Base-by-base conservation (phyloP, 257 asterid genomes). In the Leonotis leonurus region DNA sequence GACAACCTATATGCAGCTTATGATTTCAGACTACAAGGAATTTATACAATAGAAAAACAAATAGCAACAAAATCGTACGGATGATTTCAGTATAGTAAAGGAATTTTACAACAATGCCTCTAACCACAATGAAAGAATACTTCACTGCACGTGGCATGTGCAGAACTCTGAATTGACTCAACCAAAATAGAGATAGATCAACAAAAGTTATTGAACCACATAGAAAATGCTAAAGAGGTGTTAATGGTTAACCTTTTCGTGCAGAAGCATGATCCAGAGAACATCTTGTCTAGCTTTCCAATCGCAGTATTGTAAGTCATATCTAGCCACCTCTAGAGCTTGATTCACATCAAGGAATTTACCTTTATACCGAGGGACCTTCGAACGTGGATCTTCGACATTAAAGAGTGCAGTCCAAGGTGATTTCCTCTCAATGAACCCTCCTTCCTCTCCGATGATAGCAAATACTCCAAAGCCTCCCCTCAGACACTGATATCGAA, bases 231-330 rank as follows among this genome's bases (percentile, higher is more conserved):
- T 10, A 8, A 26, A 49, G 18, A 39, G 7, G 30, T n/a, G 54
- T 16, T 4, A 14, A 18, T 32, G 62, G 14, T 18, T 25, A 59
- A 88, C 98, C 97, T 89, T 89, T 73, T 89, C 99, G 21, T 92
- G 97, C 41, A 92, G 90, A 63, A 81, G 96, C 96, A 92, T 89
- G 80, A 92, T 92, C 0, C 84, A 56, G 35, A 89, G 95, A 66
- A 92, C 91, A 26, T 89, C 99, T 78, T 81, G 99, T 43, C 99
- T 81, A 70, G 99, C 99, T 76, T 87, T 82, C 99, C 99, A 92
- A 78, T 92, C 97, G 37, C 95, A 89, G 74, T 92, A 92, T 21
- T 89, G 97, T 51, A 92, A 53, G 73, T 91, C 96, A 60, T 73
- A 85, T 73, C 96, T 74, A 69, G 96, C 96, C 60, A 91, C 89